Conservation (phyloP, 352 stramenopile species). For the Phytophthora ramorum region DNA sequence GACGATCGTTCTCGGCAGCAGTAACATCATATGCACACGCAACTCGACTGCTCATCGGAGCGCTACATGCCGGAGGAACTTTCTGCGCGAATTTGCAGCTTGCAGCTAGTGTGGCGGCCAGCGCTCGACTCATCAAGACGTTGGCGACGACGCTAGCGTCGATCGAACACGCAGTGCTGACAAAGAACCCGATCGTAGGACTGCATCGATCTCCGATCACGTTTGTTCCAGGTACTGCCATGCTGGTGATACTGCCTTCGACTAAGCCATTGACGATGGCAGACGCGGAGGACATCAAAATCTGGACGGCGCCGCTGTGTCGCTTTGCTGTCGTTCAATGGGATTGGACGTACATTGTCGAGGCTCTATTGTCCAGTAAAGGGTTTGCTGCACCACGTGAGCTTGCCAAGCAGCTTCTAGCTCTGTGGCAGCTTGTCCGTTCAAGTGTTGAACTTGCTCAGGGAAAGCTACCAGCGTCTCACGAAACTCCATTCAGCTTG, state of each 20-base stretch:
- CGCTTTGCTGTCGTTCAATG: constrained; percentile 38
- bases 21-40: constrained; percentile 38
- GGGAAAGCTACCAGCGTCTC: neutral
- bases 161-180: constrained; percentile 50
- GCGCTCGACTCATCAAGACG: constrained; percentile 30
- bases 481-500: constrained; percentile 18
- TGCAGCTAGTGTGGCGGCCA: neutral
- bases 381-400: constrained; percentile 23
- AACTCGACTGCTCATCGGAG: constrained; percentile 50
- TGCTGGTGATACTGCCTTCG: constrained; percentile 40
- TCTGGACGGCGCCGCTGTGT: constrained; percentile 38
- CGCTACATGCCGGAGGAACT: constrained; percentile 45
- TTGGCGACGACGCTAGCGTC: constrained; percentile 31
- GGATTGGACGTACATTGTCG: constrained; percentile 38
- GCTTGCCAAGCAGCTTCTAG: constrained; percentile 28
- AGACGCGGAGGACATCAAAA: constrained; percentile 11
- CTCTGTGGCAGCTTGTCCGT: constrained; percentile 32
- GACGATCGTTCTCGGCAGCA: constrained; percentile 42
- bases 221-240: constrained; percentile 45
- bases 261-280: neutral
- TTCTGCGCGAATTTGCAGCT: constrained; percentile 41
- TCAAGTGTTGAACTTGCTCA: neutral
- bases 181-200: constrained; percentile 31
- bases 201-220: constrained; percentile 41
- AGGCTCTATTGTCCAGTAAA: constrained; percentile 41